These are phyloP conservation scores for Dacryopinax spathularia DNA, from an alignment of 768 basidiomycete genomes.

Conservation along the genomic window DNA sequence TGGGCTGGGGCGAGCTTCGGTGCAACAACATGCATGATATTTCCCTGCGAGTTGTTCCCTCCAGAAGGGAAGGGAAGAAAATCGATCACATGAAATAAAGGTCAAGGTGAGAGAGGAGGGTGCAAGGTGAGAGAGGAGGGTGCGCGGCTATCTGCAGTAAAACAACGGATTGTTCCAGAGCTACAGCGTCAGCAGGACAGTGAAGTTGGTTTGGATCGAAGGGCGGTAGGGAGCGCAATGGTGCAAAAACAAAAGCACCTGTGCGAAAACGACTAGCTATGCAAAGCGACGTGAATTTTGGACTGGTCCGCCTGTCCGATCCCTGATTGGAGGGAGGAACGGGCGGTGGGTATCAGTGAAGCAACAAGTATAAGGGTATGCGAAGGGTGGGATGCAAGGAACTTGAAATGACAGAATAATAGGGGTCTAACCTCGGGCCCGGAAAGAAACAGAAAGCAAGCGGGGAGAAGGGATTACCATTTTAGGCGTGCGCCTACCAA, in stretches of 20 bases:
- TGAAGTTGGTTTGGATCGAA: neutral
- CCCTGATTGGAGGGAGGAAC: neutral
- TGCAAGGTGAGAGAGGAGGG: neutral
- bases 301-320: neutral
- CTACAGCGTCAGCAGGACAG: neutral
- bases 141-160: no score
- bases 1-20: no score
- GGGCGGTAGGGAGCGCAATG: neutral
- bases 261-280: neutral
- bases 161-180: neutral
- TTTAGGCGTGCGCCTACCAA: conserved; percentile 35
- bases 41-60: no score
- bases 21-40: no score
- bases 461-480: neutral
- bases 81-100: no score
- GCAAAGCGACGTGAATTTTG: neutral
- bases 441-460: conserved; percentile 1
- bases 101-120: neutral
- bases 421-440: neutral
- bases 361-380: neutral
- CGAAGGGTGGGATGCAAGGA: neutral
- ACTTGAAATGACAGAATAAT: neutral
- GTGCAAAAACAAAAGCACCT: no score
- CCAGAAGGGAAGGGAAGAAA: no score
- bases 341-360: conserved; percentile 1